Conservation (phyloP, 208 protist species). For the Porcisia deanei region DNA sequence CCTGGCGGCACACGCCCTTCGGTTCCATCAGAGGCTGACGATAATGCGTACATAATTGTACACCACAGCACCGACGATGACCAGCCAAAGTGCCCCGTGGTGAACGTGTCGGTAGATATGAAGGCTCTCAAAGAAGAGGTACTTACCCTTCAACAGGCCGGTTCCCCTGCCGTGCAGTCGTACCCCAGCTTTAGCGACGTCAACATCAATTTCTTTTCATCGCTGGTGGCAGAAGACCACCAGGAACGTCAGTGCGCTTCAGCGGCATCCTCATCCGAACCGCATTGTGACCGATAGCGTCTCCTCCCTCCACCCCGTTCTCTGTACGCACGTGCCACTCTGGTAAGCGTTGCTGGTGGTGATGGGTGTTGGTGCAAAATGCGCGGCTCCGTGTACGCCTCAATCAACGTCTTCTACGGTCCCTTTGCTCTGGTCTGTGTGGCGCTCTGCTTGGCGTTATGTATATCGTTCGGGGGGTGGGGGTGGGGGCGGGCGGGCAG, state of each 20-base stretch:
- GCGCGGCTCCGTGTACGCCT: neutral
- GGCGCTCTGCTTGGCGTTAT: too few relatives aligned
- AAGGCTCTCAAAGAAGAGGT: conserved; percentile 32
- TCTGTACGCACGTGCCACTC: neutral
- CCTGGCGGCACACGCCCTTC: conserved; percentile 9
- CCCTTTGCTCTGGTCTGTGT: too few relatives aligned
- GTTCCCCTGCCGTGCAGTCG: conserved; percentile 53
- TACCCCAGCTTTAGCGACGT: conserved; percentile 63
- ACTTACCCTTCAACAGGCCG: conserved; percentile 18
- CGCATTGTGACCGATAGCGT: neutral
- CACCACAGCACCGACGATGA: conserved; percentile 21
- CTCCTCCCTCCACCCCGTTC: neutral
- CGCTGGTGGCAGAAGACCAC: conserved; percentile 8
- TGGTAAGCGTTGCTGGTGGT: neutral
- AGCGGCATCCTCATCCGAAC: neutral
- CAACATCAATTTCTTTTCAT: conserved; percentile 33
- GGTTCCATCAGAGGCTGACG: neutral
- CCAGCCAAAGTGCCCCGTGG: neutral
- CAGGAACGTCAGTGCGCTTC: conserved; percentile 7
- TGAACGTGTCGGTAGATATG: conserved; percentile 25
- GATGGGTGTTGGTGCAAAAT: neutral
- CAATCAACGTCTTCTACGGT: too few relatives aligned
- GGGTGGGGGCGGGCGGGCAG: too few relatives aligned
- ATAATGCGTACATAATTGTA: conserved; percentile 24
- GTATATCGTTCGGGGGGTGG: too few relatives aligned